These are phyloP conservation scores for Hemileccinum impolitum DNA, from an alignment of 768 basidiomycete species.

Conservation along the genomic window DNA sequence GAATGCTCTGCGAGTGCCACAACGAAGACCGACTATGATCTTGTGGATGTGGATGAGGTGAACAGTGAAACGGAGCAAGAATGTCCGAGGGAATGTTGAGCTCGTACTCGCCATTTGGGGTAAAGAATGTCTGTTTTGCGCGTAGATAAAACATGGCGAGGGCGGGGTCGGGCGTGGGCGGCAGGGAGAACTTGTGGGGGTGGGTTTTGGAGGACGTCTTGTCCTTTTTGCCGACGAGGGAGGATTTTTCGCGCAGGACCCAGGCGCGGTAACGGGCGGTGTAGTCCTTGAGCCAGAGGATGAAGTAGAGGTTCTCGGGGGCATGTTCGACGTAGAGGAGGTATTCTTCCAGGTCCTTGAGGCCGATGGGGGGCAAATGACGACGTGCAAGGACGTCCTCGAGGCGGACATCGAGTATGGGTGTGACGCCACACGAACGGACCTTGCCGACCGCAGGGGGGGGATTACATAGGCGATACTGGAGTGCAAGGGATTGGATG, in stretches of 20 bases:
- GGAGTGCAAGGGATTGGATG: neutral
- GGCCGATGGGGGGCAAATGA: slow-evolving; percentile 74
- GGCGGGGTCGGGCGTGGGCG: slow-evolving; percentile 43
- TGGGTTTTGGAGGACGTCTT: slow-evolving; percentile 34
- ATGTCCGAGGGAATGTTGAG: slow-evolving; percentile 66
- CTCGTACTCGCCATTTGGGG: slow-evolving; percentile 67
- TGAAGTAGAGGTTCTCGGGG: slow-evolving; percentile 81
- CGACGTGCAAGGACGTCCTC: slow-evolving; percentile 75
- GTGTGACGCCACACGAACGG: slow-evolving; percentile 65
- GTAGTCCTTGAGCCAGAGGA: slow-evolving; percentile 80
- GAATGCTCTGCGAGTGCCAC: slow-evolving; percentile 34
- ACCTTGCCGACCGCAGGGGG: slow-evolving; percentile 67
- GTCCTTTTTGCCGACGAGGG: slow-evolving; percentile 39
- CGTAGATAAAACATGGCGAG: slow-evolving; percentile 75
- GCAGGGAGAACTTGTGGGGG: slow-evolving; percentile 28
- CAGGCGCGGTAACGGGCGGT: slow-evolving; percentile 45
- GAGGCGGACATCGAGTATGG: slow-evolving; percentile 61
- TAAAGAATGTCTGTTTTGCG: slow-evolving; percentile 80
- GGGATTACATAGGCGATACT: slow-evolving; percentile 60
- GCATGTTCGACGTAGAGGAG: slow-evolving; percentile 72
- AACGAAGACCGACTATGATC: slow-evolving; percentile 7
- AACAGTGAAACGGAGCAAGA: slow-evolving; percentile 55
- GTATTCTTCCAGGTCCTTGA: slow-evolving; percentile 81
- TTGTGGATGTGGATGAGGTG: slow-evolving; percentile 21
- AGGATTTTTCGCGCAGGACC: slow-evolving; percentile 30